Conservation (phyloP, 2,329 filamentous ascomycete species). For the Curvularia lunata region DNA sequence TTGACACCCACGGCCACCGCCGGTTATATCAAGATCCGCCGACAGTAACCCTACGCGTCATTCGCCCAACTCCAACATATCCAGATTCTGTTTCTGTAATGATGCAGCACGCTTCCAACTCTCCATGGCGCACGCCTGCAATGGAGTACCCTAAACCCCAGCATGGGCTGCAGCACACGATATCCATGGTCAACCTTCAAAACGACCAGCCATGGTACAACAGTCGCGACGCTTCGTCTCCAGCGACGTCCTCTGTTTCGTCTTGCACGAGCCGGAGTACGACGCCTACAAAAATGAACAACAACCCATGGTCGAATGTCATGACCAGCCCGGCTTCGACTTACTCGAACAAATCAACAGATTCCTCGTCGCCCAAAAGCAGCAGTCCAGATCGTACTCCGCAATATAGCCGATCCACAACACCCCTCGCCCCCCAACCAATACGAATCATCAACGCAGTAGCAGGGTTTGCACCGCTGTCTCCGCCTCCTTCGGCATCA, state of each 20-base stretch:
- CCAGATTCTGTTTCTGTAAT: conserved; percentile 23
- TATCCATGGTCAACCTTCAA: conserved; percentile 51
- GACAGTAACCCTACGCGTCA: conserved; percentile 22
- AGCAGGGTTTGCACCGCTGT: conserved; percentile 46
- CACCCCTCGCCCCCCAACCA: conserved; percentile 48
- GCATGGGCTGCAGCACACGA: conserved; percentile 46
- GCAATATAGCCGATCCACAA: conserved; percentile 48
- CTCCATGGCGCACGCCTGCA: conserved; percentile 44
- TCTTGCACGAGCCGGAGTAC: conserved; percentile 47
- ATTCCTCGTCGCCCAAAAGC: conserved; percentile 43
- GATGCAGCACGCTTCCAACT: conserved; percentile 47
- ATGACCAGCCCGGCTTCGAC: conserved; percentile 42
- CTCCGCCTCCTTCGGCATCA: conserved; percentile 35
- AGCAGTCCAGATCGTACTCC: conserved; percentile 47
- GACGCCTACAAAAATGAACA: conserved; percentile 46
- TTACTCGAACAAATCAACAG: conserved; percentile 39
- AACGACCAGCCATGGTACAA: conserved; percentile 47
- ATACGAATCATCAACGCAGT: conserved; percentile 41
- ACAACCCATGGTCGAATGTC: conserved; percentile 49
- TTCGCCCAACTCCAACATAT: conserved; percentile 30
- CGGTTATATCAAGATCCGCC: conserved; percentile 23
- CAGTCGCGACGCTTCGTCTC: conserved; percentile 44
- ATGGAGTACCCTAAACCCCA: conserved; percentile 44
- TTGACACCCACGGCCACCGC: conserved; percentile 18
- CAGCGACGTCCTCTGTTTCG: conserved; percentile 49